Base-by-base conservation (phyloP, 1,284 basidiomycete genomes). In the Boletus semigastroideus region DNA sequence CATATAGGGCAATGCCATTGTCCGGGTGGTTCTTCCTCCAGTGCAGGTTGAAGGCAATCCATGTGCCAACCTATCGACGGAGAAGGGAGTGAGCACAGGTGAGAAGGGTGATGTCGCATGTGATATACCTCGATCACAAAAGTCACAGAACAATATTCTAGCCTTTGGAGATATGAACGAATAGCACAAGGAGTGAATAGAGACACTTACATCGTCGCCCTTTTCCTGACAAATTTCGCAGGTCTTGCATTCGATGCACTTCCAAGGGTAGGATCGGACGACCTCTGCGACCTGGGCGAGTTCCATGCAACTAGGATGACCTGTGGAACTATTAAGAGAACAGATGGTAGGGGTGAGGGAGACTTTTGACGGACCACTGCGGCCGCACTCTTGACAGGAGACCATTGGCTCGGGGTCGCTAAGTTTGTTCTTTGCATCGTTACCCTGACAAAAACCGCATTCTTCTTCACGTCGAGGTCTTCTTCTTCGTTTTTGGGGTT, bases 161-260 rank as follows among this genome's bases (percentile, higher is more conserved):
- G 79, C 84, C 92, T 96, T 68, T 39, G 47, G 48, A 52, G 45
- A 53, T 25, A 62, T 56, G 34, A 61, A 59, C 48, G 46, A 52
- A 47, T 25, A 30, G 51, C 31, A 46, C 42, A 30, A 20, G 42
- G 51, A 55, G 42, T 42, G 38, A 54, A 53, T 52, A 36, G 40
- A 53, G 13, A 46, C 27, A 78, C 91, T 77, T 74, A 95, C 94
- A 70, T 96, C 94, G 67, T 94, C 87, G 31, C 89, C 92, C 67
- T 94, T 94, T 65, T 85, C 75, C 42, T 79, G 70, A 68, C 96
- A 99, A 52, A 91, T 75, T 71, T 97, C 93, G 69, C 96, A 99
- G 48, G 78, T 86, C 76, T 97, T 98, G 77, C 96, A 98, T 60
- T 96, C 92, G 48, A 85, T 81, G 67, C 96, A 99, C 58, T 82